These are phyloP conservation scores for Aspergillus wentii DNA, from an alignment of 495 filamentous ascomycete species.

Conservation along the genomic window DNA sequence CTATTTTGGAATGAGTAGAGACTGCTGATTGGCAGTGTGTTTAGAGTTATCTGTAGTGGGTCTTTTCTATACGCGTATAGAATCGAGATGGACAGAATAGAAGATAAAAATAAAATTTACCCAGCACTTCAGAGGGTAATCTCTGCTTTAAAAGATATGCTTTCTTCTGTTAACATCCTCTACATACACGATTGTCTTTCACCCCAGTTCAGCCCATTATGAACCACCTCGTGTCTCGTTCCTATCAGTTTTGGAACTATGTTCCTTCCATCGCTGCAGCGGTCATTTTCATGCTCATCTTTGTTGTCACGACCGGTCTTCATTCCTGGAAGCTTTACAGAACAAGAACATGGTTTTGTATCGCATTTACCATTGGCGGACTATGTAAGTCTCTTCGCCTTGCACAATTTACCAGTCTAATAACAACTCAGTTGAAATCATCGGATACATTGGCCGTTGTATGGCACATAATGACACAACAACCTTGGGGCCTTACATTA, in stretches of 20 bases:
- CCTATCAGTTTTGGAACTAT: constrained; percentile 15
- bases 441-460: constrained; percentile 40
- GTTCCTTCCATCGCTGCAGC: constrained; percentile 43
- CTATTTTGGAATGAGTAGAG: too few relatives aligned
- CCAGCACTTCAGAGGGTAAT: too few relatives aligned
- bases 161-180: too few relatives aligned
- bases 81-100: too few relatives aligned
- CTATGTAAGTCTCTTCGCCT: constrained; percentile 12
- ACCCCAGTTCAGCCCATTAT: too few relatives aligned
- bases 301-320: constrained; percentile 29
- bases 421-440: constrained; percentile 34
- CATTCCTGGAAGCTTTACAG: constrained; percentile 27
- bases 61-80: too few relatives aligned
- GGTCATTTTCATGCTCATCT: constrained; percentile 43
- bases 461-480: constrained; percentile 10
- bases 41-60: too few relatives aligned
- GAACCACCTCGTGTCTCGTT: too few relatives aligned
- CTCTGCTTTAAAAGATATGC: too few relatives aligned
- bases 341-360: constrained; percentile 2
- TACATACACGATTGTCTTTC: too few relatives aligned
- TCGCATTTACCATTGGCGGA: constrained; percentile 17
- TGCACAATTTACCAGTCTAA: background rate
- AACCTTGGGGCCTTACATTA: constrained; percentile 15
- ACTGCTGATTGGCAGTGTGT: too few relatives aligned
- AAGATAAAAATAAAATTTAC: too few relatives aligned